Evolutionary conservation across 495 filamentous ascomycete genomes (phyloP).

Genomic region (Astrocystis sublimbata): DNA sequence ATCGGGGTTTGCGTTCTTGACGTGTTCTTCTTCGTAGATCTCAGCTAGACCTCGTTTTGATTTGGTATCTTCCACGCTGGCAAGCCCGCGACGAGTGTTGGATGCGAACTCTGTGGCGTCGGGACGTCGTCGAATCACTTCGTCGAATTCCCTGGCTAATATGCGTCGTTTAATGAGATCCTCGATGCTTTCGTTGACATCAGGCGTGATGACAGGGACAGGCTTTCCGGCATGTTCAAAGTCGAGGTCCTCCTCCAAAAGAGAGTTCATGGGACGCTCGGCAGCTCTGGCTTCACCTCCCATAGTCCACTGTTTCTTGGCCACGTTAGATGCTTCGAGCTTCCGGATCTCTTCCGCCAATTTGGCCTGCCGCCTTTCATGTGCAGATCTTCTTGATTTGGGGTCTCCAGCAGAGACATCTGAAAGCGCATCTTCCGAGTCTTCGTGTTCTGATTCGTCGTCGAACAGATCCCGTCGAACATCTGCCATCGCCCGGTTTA

Average conservation of each 20-base stretch:
- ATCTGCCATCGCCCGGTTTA: conserved; percentile 85
- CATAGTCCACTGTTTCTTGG: conserved; percentile 88
- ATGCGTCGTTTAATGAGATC: conserved; percentile 93
- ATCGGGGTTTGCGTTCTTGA: conserved; percentile 73
- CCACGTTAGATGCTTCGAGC: conserved; percentile 85
- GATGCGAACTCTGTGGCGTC: conserved; percentile 58
- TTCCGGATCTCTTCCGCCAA: conserved; percentile 86
- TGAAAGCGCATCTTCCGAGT: conserved; percentile 55
- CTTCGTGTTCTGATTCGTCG: conserved; percentile 64
- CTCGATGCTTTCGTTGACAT: conserved; percentile 89
- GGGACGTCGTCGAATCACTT: conserved; percentile 81
- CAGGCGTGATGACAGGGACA: conserved; percentile 90
- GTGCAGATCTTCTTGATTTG: conserved; percentile 64
- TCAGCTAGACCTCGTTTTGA: conserved; percentile 84
- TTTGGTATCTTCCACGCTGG: conserved; percentile 88
- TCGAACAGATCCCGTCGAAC: conserved; percentile 93
- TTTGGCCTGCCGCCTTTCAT: conserved; percentile 83
- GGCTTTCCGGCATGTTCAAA: conserved; percentile 97
- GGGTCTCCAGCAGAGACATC: conserved; percentile 58
- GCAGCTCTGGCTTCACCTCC: conserved; percentile 83
- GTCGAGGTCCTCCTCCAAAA: conserved; percentile 92
- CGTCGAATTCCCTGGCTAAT: conserved; percentile 87
- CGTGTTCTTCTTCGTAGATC: conserved; percentile 90
- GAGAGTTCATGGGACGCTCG: conserved; percentile 83
- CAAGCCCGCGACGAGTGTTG: conserved; percentile 60